A percentile compares a stretch with the other conserved stretches of the same genome.
phyloP scores from a whole-genome alignment of 1,284 basidiomycete genomes.

The Ceratobasidium papillatum region DNA sequence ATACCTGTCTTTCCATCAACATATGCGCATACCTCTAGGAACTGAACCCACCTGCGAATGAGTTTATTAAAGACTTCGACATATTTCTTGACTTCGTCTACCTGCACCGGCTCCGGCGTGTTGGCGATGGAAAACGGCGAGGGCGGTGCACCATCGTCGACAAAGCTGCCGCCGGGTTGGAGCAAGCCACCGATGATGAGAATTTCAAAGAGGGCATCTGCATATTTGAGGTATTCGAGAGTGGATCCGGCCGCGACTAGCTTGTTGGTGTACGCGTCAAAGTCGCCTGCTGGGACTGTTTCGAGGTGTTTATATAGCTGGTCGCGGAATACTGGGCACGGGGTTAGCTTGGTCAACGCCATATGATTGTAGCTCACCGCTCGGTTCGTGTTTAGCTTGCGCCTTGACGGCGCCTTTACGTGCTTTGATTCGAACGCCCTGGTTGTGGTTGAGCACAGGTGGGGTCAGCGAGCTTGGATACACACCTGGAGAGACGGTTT shows the following conservation, averaged over 20 bases:
- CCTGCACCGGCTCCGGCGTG: slow-evolving; percentile 76
- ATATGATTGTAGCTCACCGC: slow-evolving; percentile 56
- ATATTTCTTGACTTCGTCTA: slow-evolving; percentile 89
- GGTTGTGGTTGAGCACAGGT: background rate
- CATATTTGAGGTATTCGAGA: slow-evolving; percentile 95
- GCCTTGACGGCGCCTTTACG: slow-evolving; percentile 88
- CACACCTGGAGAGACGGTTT: slow-evolving; percentile 43
- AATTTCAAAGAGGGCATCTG: slow-evolving; percentile 94
- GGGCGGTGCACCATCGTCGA: slow-evolving; percentile 84
- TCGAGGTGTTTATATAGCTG: slow-evolving; percentile 94
- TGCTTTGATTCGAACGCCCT: slow-evolving; percentile 84
- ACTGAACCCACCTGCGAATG: slow-evolving; percentile 76
- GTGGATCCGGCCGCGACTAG: slow-evolving; percentile 90
- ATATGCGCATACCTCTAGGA: slow-evolving; percentile 38
- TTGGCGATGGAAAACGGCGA: slow-evolving; percentile 87
- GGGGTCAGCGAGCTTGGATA: background rate
- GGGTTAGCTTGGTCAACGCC: slow-evolving; percentile 14
- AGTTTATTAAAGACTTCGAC: slow-evolving; percentile 94
- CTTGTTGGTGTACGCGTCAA: slow-evolving; percentile 83
- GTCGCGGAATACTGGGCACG: slow-evolving; percentile 84
- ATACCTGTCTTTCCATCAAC: slow-evolving; percentile 65
- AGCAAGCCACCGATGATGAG: slow-evolving; percentile 93
- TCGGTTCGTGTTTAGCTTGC: slow-evolving; percentile 87
- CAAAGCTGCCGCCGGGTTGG: slow-evolving; percentile 91
- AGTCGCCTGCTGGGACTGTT: slow-evolving; percentile 82